Evolutionary conservation across 2,329 filamentous ascomycete species (phyloP), one percentile per base, ranked within the genome.

Genomic region (Macrophomina phaseolina): DNA sequence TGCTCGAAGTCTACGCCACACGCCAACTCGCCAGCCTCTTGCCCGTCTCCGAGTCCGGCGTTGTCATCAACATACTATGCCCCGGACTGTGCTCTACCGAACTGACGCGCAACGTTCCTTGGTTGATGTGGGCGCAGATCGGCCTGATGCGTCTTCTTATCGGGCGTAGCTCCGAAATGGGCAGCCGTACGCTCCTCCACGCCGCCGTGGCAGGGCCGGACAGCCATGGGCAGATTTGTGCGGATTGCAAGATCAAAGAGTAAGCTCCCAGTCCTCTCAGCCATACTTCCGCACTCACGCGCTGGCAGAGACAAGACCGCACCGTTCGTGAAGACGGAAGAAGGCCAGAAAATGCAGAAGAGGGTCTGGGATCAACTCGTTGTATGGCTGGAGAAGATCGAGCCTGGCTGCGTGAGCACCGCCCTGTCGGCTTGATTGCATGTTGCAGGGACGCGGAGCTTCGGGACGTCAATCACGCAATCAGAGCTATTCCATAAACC

Each of bases 81-180:
- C 78, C 78, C 1, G 78, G 78, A 1, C 68, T 74, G 0, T 79
- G 77, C 69, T 65, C 69, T 40, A 73, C 68, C 48, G 69, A 73
- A 48, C 61, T 77, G 9, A 70, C 74, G 63, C 69, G 74, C 9
- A 72, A 71, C 9, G 61, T 64, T 8, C 14, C 32, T 1, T 68
- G 65, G 68, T 9, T 70, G 4, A 9, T 40, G 3, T 28, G 42
- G 32, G 18, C 45, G 2, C 14, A 64, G 3, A 53, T 71, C 14
- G 38, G 45, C 6, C 2, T 16, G n/a, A 2, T 64, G 18, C 18
- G 52, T 18, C 30, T 28, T 0, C 3, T 73, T 7, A 28, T 75
- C 16, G 71, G 64, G 3, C 69, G 73, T 7, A 68, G 67, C 1
- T 69, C 71, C 8, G 73, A 74, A 55, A 69, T 70, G 11, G 73